Base-by-base conservation (phyloP, 306 rosid species). In the Cyclanthera cordifolia region DNA sequence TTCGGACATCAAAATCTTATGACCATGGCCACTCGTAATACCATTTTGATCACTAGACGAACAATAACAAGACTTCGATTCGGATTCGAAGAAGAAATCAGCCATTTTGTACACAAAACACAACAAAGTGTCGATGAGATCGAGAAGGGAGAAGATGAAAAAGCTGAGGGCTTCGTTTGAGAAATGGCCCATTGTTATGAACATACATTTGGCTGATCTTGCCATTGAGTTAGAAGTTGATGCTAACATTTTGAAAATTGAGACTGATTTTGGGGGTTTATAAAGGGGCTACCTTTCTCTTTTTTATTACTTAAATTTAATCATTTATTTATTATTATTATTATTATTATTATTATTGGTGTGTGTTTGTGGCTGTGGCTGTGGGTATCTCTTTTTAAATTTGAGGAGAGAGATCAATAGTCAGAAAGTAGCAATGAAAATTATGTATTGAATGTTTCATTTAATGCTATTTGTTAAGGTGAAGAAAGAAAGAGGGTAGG, bases 21-120 rank as follows among this genome's bases (percentile, higher is more conserved):
- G 16, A 2, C 96, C 99, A n/a, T 91, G 60, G 56, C 79, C 66
- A 0, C 34, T 43, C 4, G 90, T 73, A 25, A 86, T 90, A 79
- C 84, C 91, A 46, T 87, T 86, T 53, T 86, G 86, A n/a, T 84
- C 85, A 9, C 87, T 59, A 0, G 99, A 81, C 2, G 85, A 85
- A 23, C 99, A 94, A 53, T 94, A 94, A 32, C 99, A 94, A 1
- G 95, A 85, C 74, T 85, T 85, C 84, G 87, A 81, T 54, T 90
- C 95, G 0, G 91, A 80, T 43, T 90, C 97, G 9, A 90, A 23
- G 70, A 87, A 70, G 82, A 88, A 81, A 63, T 94, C 99, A 3
- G 87, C 86, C 0, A 82, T 73, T 81, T 80, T 88, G 78, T 86
- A 94, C 1, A 76, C 11, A 32, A 85, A 82, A 30, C 99, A 94